These are phyloP conservation scores for Silene uniflora DNA, from an alignment of 148 eudicot species.

Conservation along the genomic window DNA sequence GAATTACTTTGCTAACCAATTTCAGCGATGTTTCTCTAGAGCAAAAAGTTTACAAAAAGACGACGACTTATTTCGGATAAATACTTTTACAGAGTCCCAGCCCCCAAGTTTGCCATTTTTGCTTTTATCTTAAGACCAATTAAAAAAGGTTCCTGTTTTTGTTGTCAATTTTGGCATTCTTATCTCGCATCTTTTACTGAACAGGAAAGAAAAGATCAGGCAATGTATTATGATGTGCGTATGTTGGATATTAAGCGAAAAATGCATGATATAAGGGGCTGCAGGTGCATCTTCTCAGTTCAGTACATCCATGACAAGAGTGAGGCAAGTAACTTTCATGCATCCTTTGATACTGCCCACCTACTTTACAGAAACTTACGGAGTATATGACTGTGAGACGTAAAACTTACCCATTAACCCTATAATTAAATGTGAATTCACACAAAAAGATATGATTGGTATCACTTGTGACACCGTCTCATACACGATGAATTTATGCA, in stretches of 20 bases:
- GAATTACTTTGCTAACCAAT: background rate
- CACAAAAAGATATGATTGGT: too few species aligned
- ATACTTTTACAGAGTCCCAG: background rate
- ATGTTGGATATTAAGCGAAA: conserved; percentile 53
- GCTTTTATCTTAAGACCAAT: too few species aligned
- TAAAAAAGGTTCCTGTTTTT: background rate
- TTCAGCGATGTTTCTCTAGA: background rate
- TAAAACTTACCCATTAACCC: too few species aligned
- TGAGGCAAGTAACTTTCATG: conserved; percentile 43
- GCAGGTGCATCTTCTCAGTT: conserved; percentile 86
- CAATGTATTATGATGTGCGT: conserved; percentile 72
- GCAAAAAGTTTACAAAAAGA: background rate
- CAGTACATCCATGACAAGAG: conserved; percentile 64
- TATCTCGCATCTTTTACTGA: conserved; percentile 11
- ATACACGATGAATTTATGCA: background rate
- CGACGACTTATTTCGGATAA: background rate
- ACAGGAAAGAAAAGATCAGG: conserved; percentile 73
- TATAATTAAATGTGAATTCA: too few species aligned
- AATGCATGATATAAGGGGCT: conserved; percentile 91
- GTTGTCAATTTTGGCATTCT: background rate
- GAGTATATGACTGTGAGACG: too few species aligned
- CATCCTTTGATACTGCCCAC: background rate
- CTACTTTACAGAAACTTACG: background rate
- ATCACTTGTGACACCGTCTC: too few species aligned
- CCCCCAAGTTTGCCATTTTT: too few species aligned